Conservation (phyloP, 2,329 filamentous ascomycete genomes). For the Coniochaeta sp. region DNA sequence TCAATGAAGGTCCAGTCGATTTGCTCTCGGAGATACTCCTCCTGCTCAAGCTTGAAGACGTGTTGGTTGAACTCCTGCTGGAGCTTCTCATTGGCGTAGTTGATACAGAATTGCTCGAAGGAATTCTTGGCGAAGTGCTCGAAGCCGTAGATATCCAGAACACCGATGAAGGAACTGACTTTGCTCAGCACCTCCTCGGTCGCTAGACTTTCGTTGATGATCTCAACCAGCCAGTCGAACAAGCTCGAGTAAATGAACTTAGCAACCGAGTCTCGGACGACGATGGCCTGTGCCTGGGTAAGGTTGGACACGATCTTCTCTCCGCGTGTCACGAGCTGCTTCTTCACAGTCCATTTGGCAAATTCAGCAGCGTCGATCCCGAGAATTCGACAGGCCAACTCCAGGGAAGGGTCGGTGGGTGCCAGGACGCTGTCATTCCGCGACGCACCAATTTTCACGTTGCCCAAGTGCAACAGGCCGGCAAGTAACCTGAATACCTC, state of each 20-base stretch:
- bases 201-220: constrained; percentile 85
- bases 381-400: constrained; percentile 74
- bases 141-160: constrained; percentile 98
- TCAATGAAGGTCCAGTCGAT: constrained; percentile 99
- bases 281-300: constrained; percentile 84
- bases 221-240: constrained; percentile 98
- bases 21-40: constrained; percentile 91
- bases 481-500: constrained; percentile 88
- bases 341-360: constrained; percentile 98
- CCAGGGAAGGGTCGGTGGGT: constrained; percentile 72
- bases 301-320: constrained; percentile 97
- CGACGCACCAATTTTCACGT: constrained; percentile 90
- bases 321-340: constrained; percentile 90
- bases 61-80: constrained; percentile 99
- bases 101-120: constrained; percentile 99
- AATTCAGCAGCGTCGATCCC: constrained; percentile 84
- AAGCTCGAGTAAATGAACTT: constrained; percentile 98
- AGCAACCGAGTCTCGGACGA: constrained; percentile 93
- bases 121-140: constrained; percentile 99
- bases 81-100: constrained; percentile 98
- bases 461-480: constrained; percentile 87
- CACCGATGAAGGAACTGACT: constrained; percentile 88
- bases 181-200: constrained; percentile 78
- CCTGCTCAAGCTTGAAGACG: constrained; percentile 97
- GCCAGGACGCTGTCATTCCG: constrained; percentile 81